These are phyloP conservation scores for Curvularia eragrostidis DNA, from an alignment of 2,329 filamentous ascomycete species.

Conservation along the genomic window DNA sequence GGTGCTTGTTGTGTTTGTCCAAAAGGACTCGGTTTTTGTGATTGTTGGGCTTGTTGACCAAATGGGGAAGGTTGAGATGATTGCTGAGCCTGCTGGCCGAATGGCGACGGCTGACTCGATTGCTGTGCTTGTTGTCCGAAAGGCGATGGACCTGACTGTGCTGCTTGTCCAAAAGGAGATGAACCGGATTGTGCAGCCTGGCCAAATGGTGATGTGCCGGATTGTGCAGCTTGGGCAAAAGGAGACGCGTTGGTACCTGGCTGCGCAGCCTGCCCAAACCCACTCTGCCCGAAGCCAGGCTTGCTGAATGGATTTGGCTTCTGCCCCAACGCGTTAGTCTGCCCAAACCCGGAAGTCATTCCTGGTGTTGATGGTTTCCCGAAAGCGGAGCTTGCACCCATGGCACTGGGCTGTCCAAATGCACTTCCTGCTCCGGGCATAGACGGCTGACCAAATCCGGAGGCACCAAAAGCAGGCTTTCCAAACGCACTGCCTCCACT, in stretches of 20 bases:
- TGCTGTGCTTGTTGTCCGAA: slow-evolving; percentile 20
- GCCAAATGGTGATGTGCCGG: slow-evolving; percentile 38
- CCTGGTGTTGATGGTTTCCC: slow-evolving; percentile 43
- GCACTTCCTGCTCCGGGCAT: slow-evolving; percentile 31
- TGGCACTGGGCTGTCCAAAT: slow-evolving; percentile 28
- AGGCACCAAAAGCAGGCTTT: slow-evolving; percentile 40
- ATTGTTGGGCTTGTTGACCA: slow-evolving; percentile 20
- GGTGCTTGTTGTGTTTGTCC: slow-evolving; percentile 12
- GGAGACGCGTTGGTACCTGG: slow-evolving; percentile 39
- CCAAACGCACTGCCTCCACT: slow-evolving; percentile 48
- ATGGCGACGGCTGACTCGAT: slow-evolving; percentile 24
- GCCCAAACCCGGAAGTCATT: slow-evolving; percentile 43
- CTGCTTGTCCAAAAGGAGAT: slow-evolving; percentile 36
- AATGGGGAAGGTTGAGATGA: slow-evolving; percentile 14
- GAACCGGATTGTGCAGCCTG: slow-evolving; percentile 27
- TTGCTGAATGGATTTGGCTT: slow-evolving; percentile 51
- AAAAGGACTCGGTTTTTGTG: slow-evolving; percentile 17
- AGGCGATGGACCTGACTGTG: slow-evolving; percentile 22
- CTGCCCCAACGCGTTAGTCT: slow-evolving; percentile 36
- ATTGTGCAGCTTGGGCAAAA: slow-evolving; percentile 44
- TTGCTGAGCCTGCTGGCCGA: slow-evolving; percentile 28
- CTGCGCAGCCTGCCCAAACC: slow-evolving; percentile 56
- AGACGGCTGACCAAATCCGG: slow-evolving; percentile 53
- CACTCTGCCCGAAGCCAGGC: slow-evolving; percentile 44
- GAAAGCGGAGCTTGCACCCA: slow-evolving; percentile 38